Evolutionary conservation across 306 rosid species (phyloP), one percentile per base, ranked within the genome.

Genomic region (Glycine tomentella): DNA sequence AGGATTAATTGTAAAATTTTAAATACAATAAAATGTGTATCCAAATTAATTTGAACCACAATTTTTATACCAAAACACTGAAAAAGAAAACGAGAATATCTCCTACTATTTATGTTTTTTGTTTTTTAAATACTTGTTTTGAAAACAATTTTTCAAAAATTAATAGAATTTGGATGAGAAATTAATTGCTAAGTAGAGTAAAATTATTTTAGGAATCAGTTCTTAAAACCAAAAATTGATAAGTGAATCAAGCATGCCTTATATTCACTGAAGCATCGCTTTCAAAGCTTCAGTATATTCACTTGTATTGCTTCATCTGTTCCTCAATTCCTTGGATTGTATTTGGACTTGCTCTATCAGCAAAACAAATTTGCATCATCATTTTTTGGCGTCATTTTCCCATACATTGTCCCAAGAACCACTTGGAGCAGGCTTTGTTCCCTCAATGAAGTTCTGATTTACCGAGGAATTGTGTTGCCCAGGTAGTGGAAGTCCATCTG

Each of bases 321-420:
- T 38, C 5, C 46, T 12, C 31, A 40, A 31, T 44, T 16, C 63
- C 40, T 61, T 36, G 4, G 42, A 15, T 46, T 38, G 51, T 55
- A 8, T 59, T 64, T 51, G 17, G 50, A 64, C n/a, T 53, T 78
- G 0, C 58, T 52, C 59, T 9, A 17, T 9, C 16, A 34, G 17
- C 38, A 63, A 52, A 63, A 51, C 42, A 9, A 63, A 42, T 52
- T 20, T 7, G 61, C 51, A 20, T 40, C 51, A 20, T 40, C 84
- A 81, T 69, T 85, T 76, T 25, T 36, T 48, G 25, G 86, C 55
- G 12, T 83, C 87, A 51, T 77, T 84, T 64, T 52, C 88, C 97
- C 97, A 93, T 65, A 88, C 91, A 63, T 88, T 91, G 87, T 93
- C 94, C 97, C 97, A 90, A 5, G 87, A 73, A 74, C 91, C 94